Conservation (phyloP, 192 early-diverging fungal genomes). For the Geranomyces variabilis region DNA sequence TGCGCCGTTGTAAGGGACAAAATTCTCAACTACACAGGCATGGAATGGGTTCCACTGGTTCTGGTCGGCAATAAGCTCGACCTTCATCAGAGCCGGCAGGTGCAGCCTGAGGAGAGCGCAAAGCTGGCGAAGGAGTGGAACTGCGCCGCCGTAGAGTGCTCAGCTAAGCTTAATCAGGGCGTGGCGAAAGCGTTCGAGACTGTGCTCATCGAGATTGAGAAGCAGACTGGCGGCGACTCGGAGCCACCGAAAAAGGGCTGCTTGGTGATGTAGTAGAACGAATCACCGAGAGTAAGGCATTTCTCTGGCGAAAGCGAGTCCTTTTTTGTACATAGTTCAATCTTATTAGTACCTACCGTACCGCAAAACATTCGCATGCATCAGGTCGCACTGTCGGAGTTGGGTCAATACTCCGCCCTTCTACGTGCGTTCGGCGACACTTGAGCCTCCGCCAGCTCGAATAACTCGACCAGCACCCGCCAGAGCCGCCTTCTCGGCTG, state of each 20-base stretch:
- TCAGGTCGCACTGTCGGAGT: too few relatives aligned
- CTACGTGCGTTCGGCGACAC: too few relatives aligned
- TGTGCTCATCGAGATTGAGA: conserved; percentile 85
- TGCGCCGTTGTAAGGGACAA: conserved; percentile 88
- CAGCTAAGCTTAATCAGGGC: conserved; percentile 90
- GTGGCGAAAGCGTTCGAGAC: conserved; percentile 82
- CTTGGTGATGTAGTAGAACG: conserved; percentile 47
- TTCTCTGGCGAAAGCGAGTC: too few relatives aligned
- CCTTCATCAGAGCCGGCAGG: conserved; percentile 74
- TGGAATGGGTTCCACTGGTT: conserved; percentile 86
- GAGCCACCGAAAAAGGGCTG: conserved; percentile 60
- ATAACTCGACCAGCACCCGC: conserved; percentile 19
- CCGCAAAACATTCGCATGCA: too few relatives aligned
- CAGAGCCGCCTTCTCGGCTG: conserved; percentile 11
- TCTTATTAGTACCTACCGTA: too few relatives aligned
- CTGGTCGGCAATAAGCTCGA: conserved; percentile 95
- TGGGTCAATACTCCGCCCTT: too few relatives aligned
- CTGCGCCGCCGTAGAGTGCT: conserved; percentile 86
- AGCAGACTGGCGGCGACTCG: conserved; percentile 60
- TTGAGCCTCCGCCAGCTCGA: conserved; percentile 1
- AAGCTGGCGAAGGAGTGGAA: conserved; percentile 80
- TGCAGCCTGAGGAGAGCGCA: conserved; percentile 77
- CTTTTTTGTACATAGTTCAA: too few relatives aligned
- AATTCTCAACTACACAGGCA: conserved; percentile 88
- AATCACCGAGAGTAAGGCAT: background rate